Evolutionary conservation across 1,139 yeast species (phyloP).

Genomic region (Pichia norvegensis): DNA sequence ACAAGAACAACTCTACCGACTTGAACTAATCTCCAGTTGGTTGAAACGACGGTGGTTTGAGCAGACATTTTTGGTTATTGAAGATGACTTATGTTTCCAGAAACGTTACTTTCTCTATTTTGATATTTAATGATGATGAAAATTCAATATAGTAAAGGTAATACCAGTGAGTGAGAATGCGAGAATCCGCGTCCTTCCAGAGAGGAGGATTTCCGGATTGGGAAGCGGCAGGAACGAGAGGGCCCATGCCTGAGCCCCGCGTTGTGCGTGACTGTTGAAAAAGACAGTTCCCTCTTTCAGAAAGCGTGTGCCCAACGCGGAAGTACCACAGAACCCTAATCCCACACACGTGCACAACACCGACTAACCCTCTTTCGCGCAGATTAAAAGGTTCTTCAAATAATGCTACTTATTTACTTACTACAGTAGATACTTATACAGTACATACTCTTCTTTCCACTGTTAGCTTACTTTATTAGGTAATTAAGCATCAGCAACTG

Average conservation of each 20-base stretch:
- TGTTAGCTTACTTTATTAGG: no score
- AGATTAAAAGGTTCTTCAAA: no score
- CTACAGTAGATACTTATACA: no score
- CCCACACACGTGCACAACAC: no score
- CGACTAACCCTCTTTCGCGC: no score
- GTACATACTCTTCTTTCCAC: no score
- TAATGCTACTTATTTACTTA: no score
- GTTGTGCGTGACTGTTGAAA: neutral
- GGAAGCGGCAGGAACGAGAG: constrained; percentile 3
- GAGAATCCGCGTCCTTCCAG: neutral
- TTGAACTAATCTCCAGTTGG: constrained; percentile 99
- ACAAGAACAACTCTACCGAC: constrained; percentile 98
- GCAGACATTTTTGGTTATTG: constrained; percentile 39
- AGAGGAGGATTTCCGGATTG: neutral
- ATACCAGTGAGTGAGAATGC: neutral
- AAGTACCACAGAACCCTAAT: no score
- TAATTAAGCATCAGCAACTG: no score
- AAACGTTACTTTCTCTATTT: neutral
- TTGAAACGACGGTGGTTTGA: constrained; percentile 79
- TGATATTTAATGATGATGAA: neutral
- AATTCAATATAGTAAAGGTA: neutral
- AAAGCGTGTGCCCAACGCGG: no score
- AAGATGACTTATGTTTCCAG: neutral
- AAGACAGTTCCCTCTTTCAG: no score
- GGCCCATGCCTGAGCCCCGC: neutral